A percentile compares a stretch with the other conserved stretches of the same genome.
phyloP scores from a whole-genome alignment of 1,139 yeast genomes.

The Suhomyces guaymorum region DNA sequence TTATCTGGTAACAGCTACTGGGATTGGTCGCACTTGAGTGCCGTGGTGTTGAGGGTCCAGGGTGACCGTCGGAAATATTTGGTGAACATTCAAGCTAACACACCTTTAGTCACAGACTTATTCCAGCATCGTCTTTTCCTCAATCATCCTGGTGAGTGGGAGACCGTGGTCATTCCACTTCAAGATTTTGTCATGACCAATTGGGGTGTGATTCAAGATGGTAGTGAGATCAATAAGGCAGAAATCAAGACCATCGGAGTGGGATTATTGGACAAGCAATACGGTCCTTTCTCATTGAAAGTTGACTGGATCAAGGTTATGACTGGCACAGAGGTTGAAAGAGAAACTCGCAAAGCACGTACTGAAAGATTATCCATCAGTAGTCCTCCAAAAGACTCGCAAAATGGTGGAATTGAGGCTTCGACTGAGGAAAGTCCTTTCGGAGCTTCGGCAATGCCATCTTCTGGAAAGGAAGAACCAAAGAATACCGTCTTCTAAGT shows the following conservation, averaged over 20 bases:
- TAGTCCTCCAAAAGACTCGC: constrained; percentile 12
- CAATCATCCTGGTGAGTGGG: constrained; percentile 79
- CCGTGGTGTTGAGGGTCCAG: constrained; percentile 67
- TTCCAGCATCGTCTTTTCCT: constrained; percentile 81
- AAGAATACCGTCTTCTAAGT: constrained; percentile 34
- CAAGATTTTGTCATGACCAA: constrained; percentile 80
- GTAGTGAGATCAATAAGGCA: constrained; percentile 58
- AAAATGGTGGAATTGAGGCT: constrained; percentile 21
- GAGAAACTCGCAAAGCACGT: constrained; percentile 37
- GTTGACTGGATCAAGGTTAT: constrained; percentile 75
- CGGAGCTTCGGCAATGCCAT: constrained; percentile 22
- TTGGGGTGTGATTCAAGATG: constrained; percentile 78
- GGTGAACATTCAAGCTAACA: constrained; percentile 78
- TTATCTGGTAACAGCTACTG: constrained; percentile 48
- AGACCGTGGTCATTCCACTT: constrained; percentile 74
- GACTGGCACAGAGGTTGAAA: constrained; percentile 54
- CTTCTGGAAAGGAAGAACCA: constrained; percentile 27
- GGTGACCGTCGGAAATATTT: constrained; percentile 77
- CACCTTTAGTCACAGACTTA: constrained; percentile 75
- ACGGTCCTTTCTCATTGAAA: constrained; percentile 72
- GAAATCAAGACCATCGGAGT: constrained; percentile 75
- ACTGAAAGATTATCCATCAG: constrained; percentile 26
- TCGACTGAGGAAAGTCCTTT: constrained; percentile 23
- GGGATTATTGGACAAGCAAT: constrained; percentile 76
- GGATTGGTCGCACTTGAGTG: constrained; percentile 64